phyloP scores from a whole-genome alignment of 768 basidiomycete species.

The Panellus pusillus region DNA sequence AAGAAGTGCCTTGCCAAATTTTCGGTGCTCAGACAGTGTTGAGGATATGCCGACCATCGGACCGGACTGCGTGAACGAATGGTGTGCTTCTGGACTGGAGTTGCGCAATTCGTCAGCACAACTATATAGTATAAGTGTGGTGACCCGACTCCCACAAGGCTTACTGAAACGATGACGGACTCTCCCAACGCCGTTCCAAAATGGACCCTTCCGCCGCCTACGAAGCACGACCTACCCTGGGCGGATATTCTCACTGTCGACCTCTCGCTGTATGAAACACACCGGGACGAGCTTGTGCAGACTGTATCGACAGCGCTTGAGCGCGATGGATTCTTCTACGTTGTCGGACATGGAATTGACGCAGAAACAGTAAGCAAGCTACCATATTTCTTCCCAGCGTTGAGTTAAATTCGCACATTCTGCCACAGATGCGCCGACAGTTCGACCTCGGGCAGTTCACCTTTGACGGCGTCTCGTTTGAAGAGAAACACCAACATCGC shows the following conservation, averaged over 20 bases:
- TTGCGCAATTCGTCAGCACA: slow-evolving; percentile 6
- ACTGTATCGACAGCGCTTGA: slow-evolving; percentile 31
- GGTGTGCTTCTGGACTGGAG: slow-evolving; percentile 13
- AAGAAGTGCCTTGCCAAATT: too few relatives aligned
- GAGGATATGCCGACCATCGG: background rate
- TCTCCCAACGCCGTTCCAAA: slow-evolving; percentile 13
- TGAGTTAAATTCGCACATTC: too few relatives aligned
- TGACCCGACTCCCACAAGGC: background rate
- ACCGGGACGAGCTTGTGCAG: slow-evolving; percentile 27
- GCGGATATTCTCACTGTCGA: slow-evolving; percentile 38
- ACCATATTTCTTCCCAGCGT: too few relatives aligned
- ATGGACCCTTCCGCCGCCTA: slow-evolving; percentile 26
- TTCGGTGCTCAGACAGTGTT: too few relatives aligned
- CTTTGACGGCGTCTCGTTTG: slow-evolving; percentile 30
- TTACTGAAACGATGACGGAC: background rate
- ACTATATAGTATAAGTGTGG: background rate
- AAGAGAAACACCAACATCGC: slow-evolving; percentile 31
- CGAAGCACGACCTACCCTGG: slow-evolving; percentile 30
- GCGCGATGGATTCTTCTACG: slow-evolving; percentile 38
- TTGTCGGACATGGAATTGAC: slow-evolving; percentile 32
- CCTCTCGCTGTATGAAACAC: slow-evolving; percentile 31
- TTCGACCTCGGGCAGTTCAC: slow-evolving; percentile 32
- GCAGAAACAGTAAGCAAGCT: slow-evolving; percentile 23
- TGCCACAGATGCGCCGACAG: slow-evolving; percentile 28
- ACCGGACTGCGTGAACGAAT: slow-evolving; percentile 3